Conservation (phyloP, 495 filamentous ascomycete species). For the Penicillium argentinense region DNA sequence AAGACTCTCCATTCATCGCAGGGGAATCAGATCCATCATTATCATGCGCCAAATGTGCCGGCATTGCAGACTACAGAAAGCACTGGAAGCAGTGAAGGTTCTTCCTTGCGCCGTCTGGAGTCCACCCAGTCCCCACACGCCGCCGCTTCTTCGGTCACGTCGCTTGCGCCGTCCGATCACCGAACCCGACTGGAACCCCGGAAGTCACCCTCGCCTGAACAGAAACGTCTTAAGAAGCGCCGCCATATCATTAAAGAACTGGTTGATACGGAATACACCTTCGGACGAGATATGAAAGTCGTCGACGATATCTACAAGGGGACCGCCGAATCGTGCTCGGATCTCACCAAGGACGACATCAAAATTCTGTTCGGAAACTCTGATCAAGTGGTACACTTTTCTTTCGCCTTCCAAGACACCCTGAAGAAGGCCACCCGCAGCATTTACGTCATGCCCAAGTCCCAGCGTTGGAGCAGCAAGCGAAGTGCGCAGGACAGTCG, state of each 20-base stretch:
- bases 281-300: conserved; percentile 90
- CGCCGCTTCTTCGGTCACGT: conserved; percentile 42
- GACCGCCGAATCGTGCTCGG: conserved; percentile 79
- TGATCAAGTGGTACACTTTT: conserved; percentile 81
- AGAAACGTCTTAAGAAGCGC: conserved; percentile 61
- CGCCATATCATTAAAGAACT: conserved; percentile 84
- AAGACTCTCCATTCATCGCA: neutral
- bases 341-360: conserved; percentile 78
- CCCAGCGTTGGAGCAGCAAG: conserved; percentile 56
- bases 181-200: conserved; percentile 23
- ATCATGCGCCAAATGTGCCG: conserved; percentile 30
- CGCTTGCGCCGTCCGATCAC: conserved; percentile 36
- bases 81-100: conserved; percentile 46
- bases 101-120: conserved; percentile 37
- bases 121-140: conserved; percentile 37
- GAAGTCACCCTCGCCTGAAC: conserved; percentile 53
- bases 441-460: conserved; percentile 66
- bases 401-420: conserved; percentile 70
- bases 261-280: conserved; percentile 85
- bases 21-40: neutral
- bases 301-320: conserved; percentile 95
- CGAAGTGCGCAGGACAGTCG: conserved; percentile 47
- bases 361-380: conserved; percentile 89
- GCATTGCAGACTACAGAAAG: conserved; percentile 61
- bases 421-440: conserved; percentile 73